phyloP scores from a whole-genome alignment of 1,139 yeast genomes.

The Magnusiomyces tetraspermus region DNA sequence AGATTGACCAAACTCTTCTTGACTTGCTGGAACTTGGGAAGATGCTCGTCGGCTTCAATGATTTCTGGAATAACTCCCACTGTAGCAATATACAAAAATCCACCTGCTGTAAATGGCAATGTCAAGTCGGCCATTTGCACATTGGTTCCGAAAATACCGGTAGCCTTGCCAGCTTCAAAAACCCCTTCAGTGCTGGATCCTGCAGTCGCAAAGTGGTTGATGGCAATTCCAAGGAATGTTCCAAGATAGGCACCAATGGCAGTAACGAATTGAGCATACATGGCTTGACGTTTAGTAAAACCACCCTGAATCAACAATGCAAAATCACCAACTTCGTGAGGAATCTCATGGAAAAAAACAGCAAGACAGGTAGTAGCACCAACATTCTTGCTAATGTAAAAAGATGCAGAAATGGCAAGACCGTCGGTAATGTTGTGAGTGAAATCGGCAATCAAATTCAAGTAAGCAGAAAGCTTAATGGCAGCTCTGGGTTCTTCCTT shows the following conservation, averaged over 20 bases:
- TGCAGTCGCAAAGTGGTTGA: constrained; percentile 35
- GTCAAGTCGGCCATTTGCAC: constrained; percentile 43
- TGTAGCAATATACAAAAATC: constrained; percentile 56
- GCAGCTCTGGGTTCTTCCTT: constrained; percentile 18
- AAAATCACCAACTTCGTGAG: constrained; percentile 68
- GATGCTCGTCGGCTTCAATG: constrained; percentile 36
- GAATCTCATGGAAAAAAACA: constrained; percentile 61
- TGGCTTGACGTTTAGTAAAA: constrained; percentile 49
- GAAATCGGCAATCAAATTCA: constrained; percentile 56
- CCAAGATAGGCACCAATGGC: constrained; percentile 56
- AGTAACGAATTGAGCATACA: constrained; percentile 53
- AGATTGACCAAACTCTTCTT: constrained; percentile 37
- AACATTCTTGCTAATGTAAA: constrained; percentile 44
- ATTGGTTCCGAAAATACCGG: constrained; percentile 42
- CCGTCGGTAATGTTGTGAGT: constrained; percentile 67
- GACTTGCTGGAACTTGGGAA: constrained; percentile 32
- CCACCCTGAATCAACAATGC: constrained; percentile 60
- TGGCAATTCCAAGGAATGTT: constrained; percentile 48
- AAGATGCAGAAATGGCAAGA: constrained; percentile 56
- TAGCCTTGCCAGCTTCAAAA: constrained; percentile 12
- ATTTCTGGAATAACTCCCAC: constrained; percentile 59
- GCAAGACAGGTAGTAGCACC: constrained; percentile 61
- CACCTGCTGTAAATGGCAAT: constrained; percentile 66
- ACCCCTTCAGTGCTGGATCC: constrained; percentile 7
- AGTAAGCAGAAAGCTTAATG: constrained; percentile 42